A percentile compares a stretch with the other conserved stretches of the same genome.
Evolutionary conservation across 306 rosid species (phyloP).

Genomic region (Medicago ruthenica): DNA sequence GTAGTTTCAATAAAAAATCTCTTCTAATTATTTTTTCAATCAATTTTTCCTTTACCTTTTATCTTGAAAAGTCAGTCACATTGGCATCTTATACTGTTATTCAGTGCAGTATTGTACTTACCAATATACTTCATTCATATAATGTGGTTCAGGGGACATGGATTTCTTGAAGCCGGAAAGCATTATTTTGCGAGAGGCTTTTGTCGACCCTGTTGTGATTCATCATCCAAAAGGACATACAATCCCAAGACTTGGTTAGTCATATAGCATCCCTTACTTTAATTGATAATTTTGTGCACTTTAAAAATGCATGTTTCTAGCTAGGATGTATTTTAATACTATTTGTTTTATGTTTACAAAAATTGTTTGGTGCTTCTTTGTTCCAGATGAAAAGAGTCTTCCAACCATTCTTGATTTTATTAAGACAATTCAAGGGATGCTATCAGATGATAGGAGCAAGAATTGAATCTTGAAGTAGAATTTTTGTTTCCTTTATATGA

Average conservation of each 20-base stretch:
- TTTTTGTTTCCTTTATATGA: neutral
- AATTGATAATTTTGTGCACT: neutral
- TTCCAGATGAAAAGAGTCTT: slow-evolving; percentile 46
- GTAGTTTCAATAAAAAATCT: slow-evolving; percentile 37
- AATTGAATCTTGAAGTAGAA: neutral
- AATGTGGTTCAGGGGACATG: slow-evolving; percentile 50
- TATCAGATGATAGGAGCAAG: neutral
- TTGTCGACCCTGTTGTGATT: slow-evolving; percentile 55
- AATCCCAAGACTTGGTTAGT: slow-evolving; percentile 57
- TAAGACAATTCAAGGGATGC: slow-evolving; percentile 38
- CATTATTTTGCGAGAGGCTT: slow-evolving; percentile 46
- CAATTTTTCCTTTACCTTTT: neutral
- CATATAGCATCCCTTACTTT: neutral
- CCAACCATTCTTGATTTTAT: slow-evolving; percentile 49
- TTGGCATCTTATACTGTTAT: neutral
- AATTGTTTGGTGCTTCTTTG: slow-evolving; percentile 1
- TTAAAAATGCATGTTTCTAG: neutral
- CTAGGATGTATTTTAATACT: neutral
- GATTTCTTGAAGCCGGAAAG: slow-evolving; percentile 57
- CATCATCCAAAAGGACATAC: slow-evolving; percentile 60
- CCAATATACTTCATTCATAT: slow-evolving; percentile 10
- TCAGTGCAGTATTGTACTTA: neutral
- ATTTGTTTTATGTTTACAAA: neutral
- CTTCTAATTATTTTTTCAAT: neutral
- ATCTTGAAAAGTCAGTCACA: neutral